A percentile compares a stretch with the other conserved stretches of the same genome.
phyloP scores from a whole-genome alignment of 352 stramenopile species.

The Phytophthora idaei region DNA sequence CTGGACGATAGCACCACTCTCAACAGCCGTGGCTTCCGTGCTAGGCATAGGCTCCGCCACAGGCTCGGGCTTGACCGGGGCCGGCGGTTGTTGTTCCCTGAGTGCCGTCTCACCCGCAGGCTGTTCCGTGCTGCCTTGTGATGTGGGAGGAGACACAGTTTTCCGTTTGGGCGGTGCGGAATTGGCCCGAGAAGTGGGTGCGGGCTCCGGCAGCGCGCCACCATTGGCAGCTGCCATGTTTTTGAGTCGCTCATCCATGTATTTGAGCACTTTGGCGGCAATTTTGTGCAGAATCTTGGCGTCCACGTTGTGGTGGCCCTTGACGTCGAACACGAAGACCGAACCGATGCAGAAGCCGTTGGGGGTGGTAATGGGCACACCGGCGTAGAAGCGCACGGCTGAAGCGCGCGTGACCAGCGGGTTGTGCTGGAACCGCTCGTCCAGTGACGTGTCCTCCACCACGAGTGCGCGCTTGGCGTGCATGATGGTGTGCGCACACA shows the following conservation, averaged over 20 bases:
- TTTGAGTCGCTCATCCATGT: conserved; percentile 87
- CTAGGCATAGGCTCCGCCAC: conserved; percentile 9
- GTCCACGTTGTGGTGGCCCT: conserved; percentile 75
- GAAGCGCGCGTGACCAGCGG: conserved; percentile 82
- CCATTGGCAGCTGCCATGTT: conserved; percentile 36
- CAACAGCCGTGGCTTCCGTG: conserved; percentile 27
- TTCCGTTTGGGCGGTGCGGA: conserved; percentile 24
- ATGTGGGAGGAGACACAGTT: conserved; percentile 32
- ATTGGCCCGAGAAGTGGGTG: conserved; percentile 10
- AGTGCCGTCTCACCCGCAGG: conserved; percentile 63
- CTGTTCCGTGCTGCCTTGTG: conserved; percentile 43
- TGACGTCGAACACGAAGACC: conserved; percentile 89
- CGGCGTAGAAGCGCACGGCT: conserved; percentile 84
- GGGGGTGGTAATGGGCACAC: conserved; percentile 80
- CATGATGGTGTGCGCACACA: conserved; percentile 89
- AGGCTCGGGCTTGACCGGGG: conserved; percentile 43
- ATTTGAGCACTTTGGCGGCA: conserved; percentile 86
- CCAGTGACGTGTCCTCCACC: conserved; percentile 81
- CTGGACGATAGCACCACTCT: conserved; percentile 53
- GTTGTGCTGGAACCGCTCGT: conserved; percentile 87
- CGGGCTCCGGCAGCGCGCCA: conserved; percentile 16
- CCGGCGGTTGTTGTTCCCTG: conserved; percentile 48
- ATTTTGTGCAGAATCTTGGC: conserved; percentile 89
- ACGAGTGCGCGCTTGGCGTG: conserved; percentile 81
- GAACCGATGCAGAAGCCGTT: conserved; percentile 83